phyloP scores from a whole-genome alignment of 177 flowering plant genomes.

The Telopea speciosissima region DNA sequence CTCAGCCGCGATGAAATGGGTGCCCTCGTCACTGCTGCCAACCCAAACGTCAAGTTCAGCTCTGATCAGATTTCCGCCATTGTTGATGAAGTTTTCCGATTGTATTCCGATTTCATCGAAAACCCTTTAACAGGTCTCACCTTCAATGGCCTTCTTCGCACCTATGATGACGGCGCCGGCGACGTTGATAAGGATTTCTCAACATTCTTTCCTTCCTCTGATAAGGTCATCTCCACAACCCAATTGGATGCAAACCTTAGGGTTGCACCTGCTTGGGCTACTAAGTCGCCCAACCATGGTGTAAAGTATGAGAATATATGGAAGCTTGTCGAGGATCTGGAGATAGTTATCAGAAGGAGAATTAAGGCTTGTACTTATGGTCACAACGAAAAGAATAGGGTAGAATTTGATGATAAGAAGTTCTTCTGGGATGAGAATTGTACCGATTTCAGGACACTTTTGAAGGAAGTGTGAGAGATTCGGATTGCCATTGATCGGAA shows the following conservation, averaged over 20 bases:
- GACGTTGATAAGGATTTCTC: conserved; percentile 95
- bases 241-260: conserved; percentile 45
- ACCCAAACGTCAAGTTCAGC: conserved; percentile 93
- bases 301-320: conserved; percentile 81
- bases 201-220: conserved; percentile 58
- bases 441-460: conserved; percentile 55
- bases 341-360: conserved; percentile 71
- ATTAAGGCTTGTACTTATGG: conserved; percentile 66
- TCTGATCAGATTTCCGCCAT: conserved; percentile 93
- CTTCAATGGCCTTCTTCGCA: conserved; percentile 72
- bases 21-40: conserved; percentile 85
- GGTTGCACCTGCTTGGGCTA: conserved; percentile 70
- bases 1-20: conserved; percentile 90
- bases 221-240: conserved; percentile 13
- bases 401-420: conserved; percentile 60
- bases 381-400: conserved; percentile 68
- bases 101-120: conserved; percentile 78
- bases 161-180: conserved; percentile 97
- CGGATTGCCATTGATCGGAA: conserved; percentile 71
- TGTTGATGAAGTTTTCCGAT: conserved; percentile 87
- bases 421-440: conserved; percentile 77
- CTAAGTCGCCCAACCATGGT: conserved; percentile 78
- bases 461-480: conserved; percentile 69
- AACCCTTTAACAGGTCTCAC: conserved; percentile 76
- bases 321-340: conserved; percentile 89